Evolutionary conservation across 2,329 filamentous ascomycete genomes (phyloP).

Genomic region (Aspergillus sp.): DNA sequence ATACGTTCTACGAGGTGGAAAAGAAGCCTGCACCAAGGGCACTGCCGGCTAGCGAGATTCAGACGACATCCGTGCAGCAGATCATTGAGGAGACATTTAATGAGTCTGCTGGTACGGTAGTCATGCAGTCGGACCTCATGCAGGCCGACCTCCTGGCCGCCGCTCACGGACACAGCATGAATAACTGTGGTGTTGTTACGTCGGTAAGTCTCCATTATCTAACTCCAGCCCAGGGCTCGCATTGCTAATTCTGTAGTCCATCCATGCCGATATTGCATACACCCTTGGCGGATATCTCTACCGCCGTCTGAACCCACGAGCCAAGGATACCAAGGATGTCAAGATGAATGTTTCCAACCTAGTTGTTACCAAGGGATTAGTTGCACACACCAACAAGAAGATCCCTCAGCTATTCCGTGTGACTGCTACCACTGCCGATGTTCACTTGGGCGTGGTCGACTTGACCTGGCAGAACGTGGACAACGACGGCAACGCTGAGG

Average conservation of each 20-base stretch:
- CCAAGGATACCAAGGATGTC: slow-evolving; percentile 2
- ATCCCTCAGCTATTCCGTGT: slow-evolving; percentile 10
- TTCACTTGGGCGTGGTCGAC: background rate
- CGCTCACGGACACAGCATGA: slow-evolving; percentile 47
- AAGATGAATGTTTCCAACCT: slow-evolving; percentile 42
- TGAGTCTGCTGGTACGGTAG: slow-evolving; percentile 27
- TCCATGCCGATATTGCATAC: slow-evolving; percentile 27
- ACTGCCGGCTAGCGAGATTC: background rate
- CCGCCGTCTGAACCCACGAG: background rate
- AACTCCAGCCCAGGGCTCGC: background rate
- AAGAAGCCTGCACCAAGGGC: background rate
- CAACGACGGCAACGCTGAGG: slow-evolving; percentile 2
- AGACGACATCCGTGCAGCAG: slow-evolving; percentile 22
- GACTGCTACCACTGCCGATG: background rate
- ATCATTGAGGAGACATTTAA: slow-evolving; percentile 34
- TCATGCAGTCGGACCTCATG: slow-evolving; percentile 43
- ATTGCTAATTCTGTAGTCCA: slow-evolving; percentile 13
- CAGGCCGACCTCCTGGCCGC: slow-evolving; percentile 40
- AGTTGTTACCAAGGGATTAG: slow-evolving; percentile 54
- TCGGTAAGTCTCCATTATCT: slow-evolving; percentile 37
- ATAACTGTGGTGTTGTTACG: slow-evolving; percentile 44
- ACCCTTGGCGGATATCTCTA: slow-evolving; percentile 26
- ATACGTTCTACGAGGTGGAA: slow-evolving; percentile 29
- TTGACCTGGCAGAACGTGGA: slow-evolving; percentile 7
- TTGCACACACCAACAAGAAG: slow-evolving; percentile 37